Base-by-base conservation (phyloP, 345 rosid genomes). In the Conringia planisiliqua region DNA sequence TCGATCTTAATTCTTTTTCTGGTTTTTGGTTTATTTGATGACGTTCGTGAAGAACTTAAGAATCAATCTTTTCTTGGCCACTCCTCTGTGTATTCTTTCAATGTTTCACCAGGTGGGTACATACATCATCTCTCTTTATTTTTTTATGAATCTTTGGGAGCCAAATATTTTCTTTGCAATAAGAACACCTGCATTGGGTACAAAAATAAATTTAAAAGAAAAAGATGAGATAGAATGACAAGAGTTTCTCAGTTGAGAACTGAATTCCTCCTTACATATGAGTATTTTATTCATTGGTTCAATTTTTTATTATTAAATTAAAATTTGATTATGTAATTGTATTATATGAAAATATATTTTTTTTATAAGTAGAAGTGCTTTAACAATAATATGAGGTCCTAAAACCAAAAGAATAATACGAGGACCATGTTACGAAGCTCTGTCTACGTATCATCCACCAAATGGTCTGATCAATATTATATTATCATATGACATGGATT, bases 101-200 rank as follows among this genome's bases (percentile, higher is more conserved):
- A 80, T 93, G 97, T 62, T 82, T 90, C 59, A 86, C 86, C 7
- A 95, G 98, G 98, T 90, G 22, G 5, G 87, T 73, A 43, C n/a
- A n/a, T n/a, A n/a, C 27, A 43, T 62, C 33, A 68, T 33, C 51
- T 38, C 55, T 73, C 62, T 68, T 35, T 16, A 63, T 39, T 61
- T 46, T 17, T 13, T 29, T 60, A 58, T 29, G 7, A 27, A 22
- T 60, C n/a, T n/a, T 59, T 58, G 22, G 17, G 52, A 50, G 8
- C 48, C 22, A 59, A 5, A 4, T 44, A 24, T 24, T 59, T 5
- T 10, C n/a, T 35, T 46, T 68, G 27, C 42, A 38, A 30, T 20
- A 40, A 10, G n/a, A n/a, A n/a, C n/a, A n/a, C n/a, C n/a, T n/a
- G n/a, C n/a, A n/a, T n/a, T n/a, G n/a, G n/a, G n/a, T n/a, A n/a